Percentiles rank a stretch among this genome's conserved stretches.
These are phyloP conservation scores for Pyrus communis DNA, from an alignment of 306 rosid species.

Conservation along the genomic window DNA sequence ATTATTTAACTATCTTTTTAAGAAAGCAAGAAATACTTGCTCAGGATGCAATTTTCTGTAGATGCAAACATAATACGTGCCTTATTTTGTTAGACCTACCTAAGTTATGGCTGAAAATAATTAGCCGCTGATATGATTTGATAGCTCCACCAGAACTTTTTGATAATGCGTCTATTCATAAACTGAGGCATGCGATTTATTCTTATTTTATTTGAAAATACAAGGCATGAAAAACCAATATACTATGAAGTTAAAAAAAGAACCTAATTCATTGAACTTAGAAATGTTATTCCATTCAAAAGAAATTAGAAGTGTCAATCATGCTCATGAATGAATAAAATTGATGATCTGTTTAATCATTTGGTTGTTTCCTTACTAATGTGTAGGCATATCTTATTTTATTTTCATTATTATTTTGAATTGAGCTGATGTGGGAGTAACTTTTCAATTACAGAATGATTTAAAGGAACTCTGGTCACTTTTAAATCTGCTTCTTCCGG, in stretches of 20 bases:
- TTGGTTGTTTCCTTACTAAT: neutral
- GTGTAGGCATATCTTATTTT: neutral
- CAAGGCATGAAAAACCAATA: neutral
- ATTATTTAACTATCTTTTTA: neutral
- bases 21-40: neutral
- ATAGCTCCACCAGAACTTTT: neutral
- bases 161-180: neutral
- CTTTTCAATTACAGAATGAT: conserved; percentile 72
- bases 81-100: neutral
- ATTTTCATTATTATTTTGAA: neutral
- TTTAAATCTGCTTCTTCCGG: conserved; percentile 94
- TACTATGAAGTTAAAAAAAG: neutral
- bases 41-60: neutral
- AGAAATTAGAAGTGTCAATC: neutral
- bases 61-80: neutral
- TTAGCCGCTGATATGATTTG: neutral
- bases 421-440: conserved; percentile 12
- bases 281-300: neutral
- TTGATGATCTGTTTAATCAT: neutral
- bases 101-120: neutral
- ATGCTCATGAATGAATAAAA: neutral
- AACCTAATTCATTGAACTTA: neutral
- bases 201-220: neutral
- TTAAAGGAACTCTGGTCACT: conserved; percentile 99
- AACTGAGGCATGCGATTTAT: neutral